Conservation (phyloP, 176 grass and related monocot species). For the Triticum urartu region DNA sequence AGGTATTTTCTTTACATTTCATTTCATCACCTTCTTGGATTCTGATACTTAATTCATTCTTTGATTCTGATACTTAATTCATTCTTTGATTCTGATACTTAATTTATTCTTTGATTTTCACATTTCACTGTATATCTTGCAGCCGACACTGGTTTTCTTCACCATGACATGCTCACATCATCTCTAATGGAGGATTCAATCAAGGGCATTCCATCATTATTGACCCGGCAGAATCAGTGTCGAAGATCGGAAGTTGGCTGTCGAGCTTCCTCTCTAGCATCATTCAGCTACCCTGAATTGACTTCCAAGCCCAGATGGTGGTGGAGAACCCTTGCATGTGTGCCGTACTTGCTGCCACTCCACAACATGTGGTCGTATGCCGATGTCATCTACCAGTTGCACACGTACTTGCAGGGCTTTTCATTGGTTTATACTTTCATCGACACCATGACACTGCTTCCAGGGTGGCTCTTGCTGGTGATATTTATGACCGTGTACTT, state of each 20-base stretch:
- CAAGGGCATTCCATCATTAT: slow-evolving; percentile 27
- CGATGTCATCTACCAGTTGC: slow-evolving; percentile 73
- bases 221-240: background rate
- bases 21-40: background rate
- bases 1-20: background rate
- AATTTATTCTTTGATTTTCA: background rate
- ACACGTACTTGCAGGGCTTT: slow-evolving; percentile 66
- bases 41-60: background rate
- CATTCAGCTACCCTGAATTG: slow-evolving; percentile 73
- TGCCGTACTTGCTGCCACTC: slow-evolving; percentile 88
- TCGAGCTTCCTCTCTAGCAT: slow-evolving; percentile 50
- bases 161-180: slow-evolving; percentile 14
- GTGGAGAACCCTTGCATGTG: slow-evolving; percentile 78
- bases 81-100: background rate
- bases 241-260: slow-evolving; percentile 33
- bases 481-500: slow-evolving; percentile 76
- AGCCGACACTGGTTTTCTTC: slow-evolving; percentile 12
- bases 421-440: slow-evolving; percentile 74
- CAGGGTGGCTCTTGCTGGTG: slow-evolving; percentile 73
- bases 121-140: slow-evolving; percentile 22
- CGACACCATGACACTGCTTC: slow-evolving; percentile 71
- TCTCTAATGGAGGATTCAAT: slow-evolving; percentile 16
- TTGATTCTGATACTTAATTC: background rate
- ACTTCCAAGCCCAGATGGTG: slow-evolving; percentile 94
- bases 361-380: slow-evolving; percentile 92